Evolutionary conservation across 2,329 filamentous ascomycete species (phyloP).

Genomic region (Hypoxylon sp.): DNA sequence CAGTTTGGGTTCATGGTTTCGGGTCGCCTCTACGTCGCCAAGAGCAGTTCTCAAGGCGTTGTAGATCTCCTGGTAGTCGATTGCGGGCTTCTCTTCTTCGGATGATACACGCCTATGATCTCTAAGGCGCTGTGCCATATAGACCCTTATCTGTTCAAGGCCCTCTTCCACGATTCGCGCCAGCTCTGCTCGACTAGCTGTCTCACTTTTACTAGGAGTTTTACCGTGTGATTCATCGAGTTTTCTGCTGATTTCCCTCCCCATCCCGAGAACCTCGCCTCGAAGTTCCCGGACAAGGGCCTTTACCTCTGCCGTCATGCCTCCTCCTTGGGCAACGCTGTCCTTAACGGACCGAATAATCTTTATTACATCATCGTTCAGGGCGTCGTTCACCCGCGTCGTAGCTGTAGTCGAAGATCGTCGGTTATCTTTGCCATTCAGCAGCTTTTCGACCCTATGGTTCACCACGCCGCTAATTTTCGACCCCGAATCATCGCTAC

Average conservation of each 20-base stretch:
- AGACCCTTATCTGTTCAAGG: conserved; percentile 84
- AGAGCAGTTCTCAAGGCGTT: conserved; percentile 84
- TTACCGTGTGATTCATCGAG: conserved; percentile 77
- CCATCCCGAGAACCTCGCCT: conserved; percentile 95
- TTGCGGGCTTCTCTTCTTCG: conserved; percentile 71
- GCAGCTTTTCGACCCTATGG: conserved; percentile 61
- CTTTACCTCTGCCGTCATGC: conserved; percentile 92
- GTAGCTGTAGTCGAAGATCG: conserved; percentile 63
- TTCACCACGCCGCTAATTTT: conserved; percentile 55
- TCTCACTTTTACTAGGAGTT: conserved; percentile 62
- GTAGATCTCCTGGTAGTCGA: conserved; percentile 89
- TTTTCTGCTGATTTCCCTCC: conserved; percentile 87
- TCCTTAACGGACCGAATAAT: conserved; percentile 91
- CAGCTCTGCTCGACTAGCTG: conserved; percentile 77
- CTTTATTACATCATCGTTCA: conserved; percentile 84
- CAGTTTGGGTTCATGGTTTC: conserved; percentile 65
- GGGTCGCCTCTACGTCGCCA: conserved; percentile 70
- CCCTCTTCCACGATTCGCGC: conserved; percentile 84
- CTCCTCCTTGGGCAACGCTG: conserved; percentile 88
- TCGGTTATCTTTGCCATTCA: conserved; percentile 60
- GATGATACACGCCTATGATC: conserved; percentile 80
- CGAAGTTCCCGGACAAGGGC: conserved; percentile 89
- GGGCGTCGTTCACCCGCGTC: conserved; percentile 66
- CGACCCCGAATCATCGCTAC: conserved; percentile 54
- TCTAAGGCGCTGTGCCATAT: conserved; percentile 83